Conservation (phyloP, 345 rosid species). For the Melaleuca quinquenervia region DNA sequence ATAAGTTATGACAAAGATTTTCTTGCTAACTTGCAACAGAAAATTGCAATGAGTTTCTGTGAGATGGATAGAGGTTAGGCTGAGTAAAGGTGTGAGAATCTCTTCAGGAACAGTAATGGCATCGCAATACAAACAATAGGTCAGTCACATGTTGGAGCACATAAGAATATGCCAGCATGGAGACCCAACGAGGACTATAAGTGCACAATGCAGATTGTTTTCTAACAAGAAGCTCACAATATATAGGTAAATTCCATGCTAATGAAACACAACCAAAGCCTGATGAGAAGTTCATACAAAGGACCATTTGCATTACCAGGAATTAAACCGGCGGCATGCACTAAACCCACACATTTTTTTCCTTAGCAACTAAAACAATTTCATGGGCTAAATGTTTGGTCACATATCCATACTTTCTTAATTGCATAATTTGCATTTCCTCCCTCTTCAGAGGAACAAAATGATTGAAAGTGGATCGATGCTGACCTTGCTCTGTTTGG, state of each 20-base stretch:
- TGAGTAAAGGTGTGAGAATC: background rate
- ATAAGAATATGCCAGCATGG: background rate
- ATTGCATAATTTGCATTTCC: background rate
- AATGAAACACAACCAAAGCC: background rate
- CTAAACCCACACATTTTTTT: background rate
- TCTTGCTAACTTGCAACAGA: background rate
- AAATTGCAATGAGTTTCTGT: background rate
- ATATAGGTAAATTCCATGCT: background rate
- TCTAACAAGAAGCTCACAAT: background rate
- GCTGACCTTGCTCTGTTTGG: conserved; percentile 91
- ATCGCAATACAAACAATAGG: background rate
- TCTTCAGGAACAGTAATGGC: background rate
- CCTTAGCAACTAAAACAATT: background rate
- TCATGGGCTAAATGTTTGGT: background rate
- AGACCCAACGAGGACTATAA: background rate
- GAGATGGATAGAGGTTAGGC: background rate
- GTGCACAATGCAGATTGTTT: background rate
- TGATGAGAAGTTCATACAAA: background rate
- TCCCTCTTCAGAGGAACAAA: background rate
- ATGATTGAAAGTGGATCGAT: background rate
- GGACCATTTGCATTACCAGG: background rate
- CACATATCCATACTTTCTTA: background rate
- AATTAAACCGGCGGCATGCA: background rate
- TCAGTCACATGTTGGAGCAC: background rate
- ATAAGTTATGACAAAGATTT: background rate